Conservation (phyloP, 768 basidiomycete genomes). For the Trametes elegans region DNA sequence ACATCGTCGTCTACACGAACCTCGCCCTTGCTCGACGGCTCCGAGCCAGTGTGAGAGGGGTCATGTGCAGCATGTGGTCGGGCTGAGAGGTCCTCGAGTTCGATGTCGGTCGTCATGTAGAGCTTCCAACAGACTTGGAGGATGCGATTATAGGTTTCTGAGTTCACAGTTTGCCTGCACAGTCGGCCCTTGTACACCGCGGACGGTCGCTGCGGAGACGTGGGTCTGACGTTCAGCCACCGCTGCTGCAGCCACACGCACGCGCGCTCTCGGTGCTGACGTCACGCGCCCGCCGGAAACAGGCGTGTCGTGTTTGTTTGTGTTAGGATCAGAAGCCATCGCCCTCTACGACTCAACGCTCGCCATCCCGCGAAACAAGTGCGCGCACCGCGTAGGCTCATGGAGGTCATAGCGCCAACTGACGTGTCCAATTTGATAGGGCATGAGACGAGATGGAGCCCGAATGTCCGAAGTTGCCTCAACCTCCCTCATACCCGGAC, state of each 20-base stretch:
- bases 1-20: conserved; percentile 25
- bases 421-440: no score
- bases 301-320: background rate
- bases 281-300: background rate
- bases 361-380: background rate
- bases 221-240: background rate
- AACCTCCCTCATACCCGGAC: conserved; percentile 19
- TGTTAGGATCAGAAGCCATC: conserved; percentile 16
- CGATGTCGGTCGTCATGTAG: conserved; percentile 35
- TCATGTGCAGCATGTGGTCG: conserved; percentile 3
- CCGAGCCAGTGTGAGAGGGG: background rate
- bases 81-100: conserved; percentile 37
- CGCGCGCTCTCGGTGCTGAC: background rate
- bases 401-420: no score
- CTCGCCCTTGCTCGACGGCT: background rate
- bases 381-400: background rate
- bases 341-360: conserved; percentile 9
- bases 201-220: background rate
- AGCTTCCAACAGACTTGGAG: background rate
- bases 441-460: background rate
- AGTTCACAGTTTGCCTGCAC: no score
- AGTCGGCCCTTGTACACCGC: no score
- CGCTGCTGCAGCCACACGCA: background rate
- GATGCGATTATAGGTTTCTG: background rate
- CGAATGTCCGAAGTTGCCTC: background rate